These are phyloP conservation scores for Cicer chorassanicum DNA, from an alignment of 306 rosid genomes.

Conservation along the genomic window DNA sequence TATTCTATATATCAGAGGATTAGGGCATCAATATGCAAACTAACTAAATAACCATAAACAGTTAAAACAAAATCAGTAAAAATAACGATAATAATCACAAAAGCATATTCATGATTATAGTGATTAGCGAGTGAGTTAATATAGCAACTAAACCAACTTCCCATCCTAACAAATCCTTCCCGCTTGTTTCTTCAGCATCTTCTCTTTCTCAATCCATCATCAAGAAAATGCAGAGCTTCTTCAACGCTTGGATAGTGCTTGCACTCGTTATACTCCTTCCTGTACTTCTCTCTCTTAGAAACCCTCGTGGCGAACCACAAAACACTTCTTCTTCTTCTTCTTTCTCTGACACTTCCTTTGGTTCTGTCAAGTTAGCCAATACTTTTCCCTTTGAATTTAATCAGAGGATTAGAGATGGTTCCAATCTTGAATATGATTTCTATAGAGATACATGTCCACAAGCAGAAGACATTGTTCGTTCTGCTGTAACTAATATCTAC, in stretches of 20 bases:
- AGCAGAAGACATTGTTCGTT: slow-evolving; percentile 63
- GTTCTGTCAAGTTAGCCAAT: slow-evolving; percentile 25
- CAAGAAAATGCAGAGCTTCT: slow-evolving; percentile 47
- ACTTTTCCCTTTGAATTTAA: slow-evolving; percentile 31
- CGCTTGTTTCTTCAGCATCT: slow-evolving; percentile 18
- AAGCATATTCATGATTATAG: too few species aligned
- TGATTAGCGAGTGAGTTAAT: too few species aligned
- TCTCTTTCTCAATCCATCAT: neutral
- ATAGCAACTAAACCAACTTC: slow-evolving; percentile 17
- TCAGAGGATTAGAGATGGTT: slow-evolving; percentile 32
- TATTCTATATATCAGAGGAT: too few species aligned
- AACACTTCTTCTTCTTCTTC: slow-evolving; percentile 11
- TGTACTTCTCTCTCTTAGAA: slow-evolving; percentile 53
- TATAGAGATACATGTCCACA: slow-evolving; percentile 66
- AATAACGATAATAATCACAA: too few species aligned
- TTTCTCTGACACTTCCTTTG: slow-evolving; percentile 25
- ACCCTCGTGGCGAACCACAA: slow-evolving; percentile 48
- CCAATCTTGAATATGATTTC: slow-evolving; percentile 63
- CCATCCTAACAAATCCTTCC: slow-evolving; percentile 20
- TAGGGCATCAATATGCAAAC: neutral
- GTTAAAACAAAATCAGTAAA: too few species aligned
- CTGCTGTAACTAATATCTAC: slow-evolving; percentile 58
- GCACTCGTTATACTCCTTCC: slow-evolving; percentile 37
- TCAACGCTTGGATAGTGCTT: slow-evolving; percentile 43
- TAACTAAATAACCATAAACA: neutral